Evolutionary conservation across 495 filamentous ascomycete species (phyloP), one percentile per base, ranked within the genome.

Genomic region (Talaromyces adpressus): DNA sequence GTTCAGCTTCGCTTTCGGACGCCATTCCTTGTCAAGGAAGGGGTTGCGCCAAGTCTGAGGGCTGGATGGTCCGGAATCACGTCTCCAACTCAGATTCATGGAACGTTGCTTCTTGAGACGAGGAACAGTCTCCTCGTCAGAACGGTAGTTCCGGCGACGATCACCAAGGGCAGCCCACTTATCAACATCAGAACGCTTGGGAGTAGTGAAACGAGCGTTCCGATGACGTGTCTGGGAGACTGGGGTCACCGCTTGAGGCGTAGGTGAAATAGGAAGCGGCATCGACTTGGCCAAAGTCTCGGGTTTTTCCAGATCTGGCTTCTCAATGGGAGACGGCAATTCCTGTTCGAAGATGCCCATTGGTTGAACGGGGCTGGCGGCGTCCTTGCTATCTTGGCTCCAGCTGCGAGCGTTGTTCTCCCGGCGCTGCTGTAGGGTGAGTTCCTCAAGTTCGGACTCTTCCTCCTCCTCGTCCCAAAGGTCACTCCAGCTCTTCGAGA

Each of bases 401-500:
- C 86, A 93, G 67, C 87, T 91, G 63, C 89, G 83, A 71, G 87
- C 87, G 71, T 92, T 92, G 72, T 89, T 81, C 74, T 88, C 86
- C 70, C 88, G 88, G 39, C 88, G 82, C 62, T 81, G 73, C 66
- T 87, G 77, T 57, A 89, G 61, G 16, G 81, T 82, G 41, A 68
- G 47, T 56, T 84, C 82, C 62, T 85, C 81, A 52, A 79, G 79
- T 72, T 90, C 84, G 18, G 83, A 82, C 66, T 94, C 83, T 60
- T 97, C 92, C 27, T 56, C 56, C 16, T 58, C 56, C 73, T 97
- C 92, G 62, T 97, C 92, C 88, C 90, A 97, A 66, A 97, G 81
- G 75, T 97, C 92, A 68, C 91, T 94, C 92, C 92, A 97, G 81
- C 92, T 97, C 85, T 97, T 96, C 29, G 92, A 94, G 11, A 92